Evolutionary conservation across 2,329 filamentous ascomycete species (phyloP).

Genomic region (Talaromyces sp.): DNA sequence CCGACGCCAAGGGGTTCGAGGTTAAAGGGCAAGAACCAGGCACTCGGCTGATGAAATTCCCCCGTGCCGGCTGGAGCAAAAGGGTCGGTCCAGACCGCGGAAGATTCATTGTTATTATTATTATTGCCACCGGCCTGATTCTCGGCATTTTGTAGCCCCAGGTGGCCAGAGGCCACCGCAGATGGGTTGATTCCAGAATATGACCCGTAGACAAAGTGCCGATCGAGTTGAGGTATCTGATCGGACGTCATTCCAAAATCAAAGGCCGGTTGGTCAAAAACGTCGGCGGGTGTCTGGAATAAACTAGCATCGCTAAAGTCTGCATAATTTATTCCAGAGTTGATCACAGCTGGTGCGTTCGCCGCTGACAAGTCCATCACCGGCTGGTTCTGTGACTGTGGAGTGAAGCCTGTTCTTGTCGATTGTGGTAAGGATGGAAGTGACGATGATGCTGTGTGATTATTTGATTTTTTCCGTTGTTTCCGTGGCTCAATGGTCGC

Average conservation of each 20-base stretch:
- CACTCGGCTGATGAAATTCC: slow-evolving; percentile 49
- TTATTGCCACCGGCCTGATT: not conserved
- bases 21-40: slow-evolving; percentile 93
- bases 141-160: not conserved
- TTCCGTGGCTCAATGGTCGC: slow-evolving; percentile 3
- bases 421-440: slow-evolving; percentile 9
- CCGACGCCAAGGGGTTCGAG: slow-evolving; percentile 57
- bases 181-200: slow-evolving; percentile 55
- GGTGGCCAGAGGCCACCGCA: slow-evolving; percentile 27
- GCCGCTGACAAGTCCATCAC: slow-evolving; percentile 23
- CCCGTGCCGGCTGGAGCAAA: slow-evolving; percentile 31
- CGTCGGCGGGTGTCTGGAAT: slow-evolving; percentile 17
- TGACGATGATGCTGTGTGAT: not conserved
- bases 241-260: slow-evolving; percentile 36
- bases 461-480: slow-evolving; percentile 9
- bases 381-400: slow-evolving; percentile 25
- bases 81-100: slow-evolving; percentile 31
- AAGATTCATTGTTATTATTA: slow-evolving; percentile 17
- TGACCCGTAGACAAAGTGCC: slow-evolving; percentile 70
- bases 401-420: slow-evolving; percentile 16
- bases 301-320: slow-evolving; percentile 17
- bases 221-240: slow-evolving; percentile 64
- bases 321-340: slow-evolving; percentile 16
- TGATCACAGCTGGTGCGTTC: slow-evolving; percentile 17
- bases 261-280: slow-evolving; percentile 29